phyloP scores from a whole-genome alignment of 495 filamentous ascomycete species.

The Neurospora sp. region DNA sequence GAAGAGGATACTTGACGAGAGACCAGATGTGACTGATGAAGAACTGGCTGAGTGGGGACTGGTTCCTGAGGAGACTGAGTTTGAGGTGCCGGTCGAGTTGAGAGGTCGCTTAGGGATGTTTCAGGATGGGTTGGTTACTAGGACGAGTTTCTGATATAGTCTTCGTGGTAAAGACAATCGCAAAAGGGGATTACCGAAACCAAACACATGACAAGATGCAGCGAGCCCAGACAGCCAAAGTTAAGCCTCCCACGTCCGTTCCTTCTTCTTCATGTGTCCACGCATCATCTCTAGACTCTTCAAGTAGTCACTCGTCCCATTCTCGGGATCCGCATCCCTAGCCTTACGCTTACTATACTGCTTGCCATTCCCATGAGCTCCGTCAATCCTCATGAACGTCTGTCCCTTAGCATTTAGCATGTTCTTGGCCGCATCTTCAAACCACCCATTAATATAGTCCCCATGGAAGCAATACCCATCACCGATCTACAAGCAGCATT shows the following conservation, averaged over 20 bases:
- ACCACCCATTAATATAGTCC: constrained; percentile 31
- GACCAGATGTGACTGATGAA: constrained; percentile 18
- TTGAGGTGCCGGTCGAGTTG: constrained; percentile 27
- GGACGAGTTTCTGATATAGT: neutral
- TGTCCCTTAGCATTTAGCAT: constrained; percentile 27
- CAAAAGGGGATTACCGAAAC: too few relatives aligned
- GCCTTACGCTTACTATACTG: constrained; percentile 23
- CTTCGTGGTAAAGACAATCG: neutral
- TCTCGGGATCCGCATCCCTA: constrained; percentile 21
- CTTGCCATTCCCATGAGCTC: constrained; percentile 25
- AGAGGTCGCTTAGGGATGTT: constrained; percentile 11
- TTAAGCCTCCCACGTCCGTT: neutral
- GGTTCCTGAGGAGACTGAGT: constrained; percentile 38
- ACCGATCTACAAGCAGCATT: constrained; percentile 15
- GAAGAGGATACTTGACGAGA: constrained; percentile 34
- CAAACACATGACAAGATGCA: neutral
- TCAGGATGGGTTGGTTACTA: neutral
- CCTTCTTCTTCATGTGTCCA: neutral
- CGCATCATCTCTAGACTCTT: constrained; percentile 29
- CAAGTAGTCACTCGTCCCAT: constrained; percentile 26
- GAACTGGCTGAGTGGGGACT: constrained; percentile 30
- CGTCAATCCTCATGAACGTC: constrained; percentile 26
- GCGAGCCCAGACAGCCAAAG: neutral
- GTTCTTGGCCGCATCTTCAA: constrained; percentile 22
- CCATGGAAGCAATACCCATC: constrained; percentile 30